Conservation (phyloP, 306 rosid genomes). For the Quercus alba region DNA sequence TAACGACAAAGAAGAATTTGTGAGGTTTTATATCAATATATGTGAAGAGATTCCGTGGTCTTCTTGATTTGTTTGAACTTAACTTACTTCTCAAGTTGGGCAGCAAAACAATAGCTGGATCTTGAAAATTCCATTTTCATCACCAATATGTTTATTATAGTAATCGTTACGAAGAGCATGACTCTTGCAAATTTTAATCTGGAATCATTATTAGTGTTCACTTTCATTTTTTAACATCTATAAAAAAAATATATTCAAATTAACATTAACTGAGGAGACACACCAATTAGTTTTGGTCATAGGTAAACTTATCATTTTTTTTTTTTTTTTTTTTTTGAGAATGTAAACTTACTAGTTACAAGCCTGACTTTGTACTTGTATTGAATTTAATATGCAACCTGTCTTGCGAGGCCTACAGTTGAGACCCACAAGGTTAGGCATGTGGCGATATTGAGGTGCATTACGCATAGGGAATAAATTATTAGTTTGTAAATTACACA, state of each 20-base stretch:
- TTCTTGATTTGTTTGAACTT: not conserved
- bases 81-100: not conserved
- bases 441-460: not conserved
- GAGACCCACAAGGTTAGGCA: not conserved
- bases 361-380: too few species aligned
- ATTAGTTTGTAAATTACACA: not conserved
- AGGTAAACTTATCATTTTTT: too few species aligned
- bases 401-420: not conserved
- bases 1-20: not conserved
- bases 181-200: too few species aligned
- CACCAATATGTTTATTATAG: not conserved
- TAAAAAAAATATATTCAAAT: too few species aligned
- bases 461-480: not conserved
- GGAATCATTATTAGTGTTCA: too few species aligned
- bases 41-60: not conserved
- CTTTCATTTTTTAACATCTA: too few species aligned
- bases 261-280: too few species aligned
- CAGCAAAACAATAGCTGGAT: not conserved
- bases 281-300: too few species aligned
- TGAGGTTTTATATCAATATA: not conserved
- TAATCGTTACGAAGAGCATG: too few species aligned
- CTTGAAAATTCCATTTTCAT: not conserved
- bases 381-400: too few species aligned
- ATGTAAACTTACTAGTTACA: too few species aligned
- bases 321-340: too few species aligned